Percentiles rank a stretch among this genome's conserved stretches.
Evolutionary conservation across 2,329 filamentous ascomycete genomes (phyloP).

Genomic region (Arthrobotrys megalospora): DNA sequence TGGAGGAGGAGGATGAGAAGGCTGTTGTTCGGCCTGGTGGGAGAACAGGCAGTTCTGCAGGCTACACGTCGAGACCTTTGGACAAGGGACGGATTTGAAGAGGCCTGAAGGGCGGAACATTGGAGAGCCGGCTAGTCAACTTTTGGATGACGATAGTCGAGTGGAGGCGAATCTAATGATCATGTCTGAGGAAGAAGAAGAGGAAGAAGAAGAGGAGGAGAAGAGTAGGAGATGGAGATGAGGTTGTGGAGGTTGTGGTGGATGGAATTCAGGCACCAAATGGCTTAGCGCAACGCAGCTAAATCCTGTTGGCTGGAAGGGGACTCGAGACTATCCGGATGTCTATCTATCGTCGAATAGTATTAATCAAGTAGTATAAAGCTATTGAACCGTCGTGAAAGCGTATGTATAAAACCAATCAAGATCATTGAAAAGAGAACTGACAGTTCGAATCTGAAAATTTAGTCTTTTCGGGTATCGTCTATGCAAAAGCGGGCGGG

Average conservation of each 20-base stretch:
- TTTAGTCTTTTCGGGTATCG: slow-evolving; percentile 26
- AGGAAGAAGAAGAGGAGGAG: slow-evolving; percentile 19
- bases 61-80: slow-evolving; percentile 49
- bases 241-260: slow-evolving; percentile 4
- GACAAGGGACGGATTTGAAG: slow-evolving; percentile 50
- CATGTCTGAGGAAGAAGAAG: slow-evolving; percentile 34
- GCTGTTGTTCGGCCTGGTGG: slow-evolving; percentile 31
- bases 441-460: background rate
- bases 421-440: too few species aligned
- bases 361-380: background rate
- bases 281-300: slow-evolving; percentile 16
- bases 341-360: too few species aligned
- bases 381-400: background rate
- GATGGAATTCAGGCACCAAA: slow-evolving; percentile 4
- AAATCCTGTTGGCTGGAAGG: background rate
- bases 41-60: slow-evolving; percentile 59
- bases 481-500: background rate
- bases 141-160: slow-evolving; percentile 43
- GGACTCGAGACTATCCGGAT: too few species aligned
- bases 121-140: slow-evolving; percentile 58
- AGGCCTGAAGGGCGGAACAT: slow-evolving; percentile 57
- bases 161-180: slow-evolving; percentile 43
- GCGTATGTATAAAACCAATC: too few species aligned
- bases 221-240: background rate
- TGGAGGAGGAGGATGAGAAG: background rate